Conservation (phyloP, 495 filamentous ascomycete genomes). For the Glarea lozoyensis region DNA sequence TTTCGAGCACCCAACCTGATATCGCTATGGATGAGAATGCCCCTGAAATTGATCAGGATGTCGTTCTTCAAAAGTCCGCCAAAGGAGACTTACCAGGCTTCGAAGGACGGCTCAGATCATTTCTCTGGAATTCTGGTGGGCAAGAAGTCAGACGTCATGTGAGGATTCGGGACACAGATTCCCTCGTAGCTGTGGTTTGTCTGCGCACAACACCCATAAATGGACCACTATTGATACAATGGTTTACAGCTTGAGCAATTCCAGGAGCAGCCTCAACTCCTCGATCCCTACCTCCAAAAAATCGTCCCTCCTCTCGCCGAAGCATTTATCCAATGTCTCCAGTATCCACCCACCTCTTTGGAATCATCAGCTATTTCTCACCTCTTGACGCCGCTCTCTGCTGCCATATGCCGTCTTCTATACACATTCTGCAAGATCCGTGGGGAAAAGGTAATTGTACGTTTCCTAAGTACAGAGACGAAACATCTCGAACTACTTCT, state of each 20-base stretch:
- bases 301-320: constrained; percentile 65
- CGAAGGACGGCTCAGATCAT: constrained; percentile 42
- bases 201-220: background rate
- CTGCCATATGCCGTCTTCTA: constrained; percentile 66
- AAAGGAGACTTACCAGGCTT: constrained; percentile 60
- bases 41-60: constrained; percentile 41
- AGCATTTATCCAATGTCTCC: constrained; percentile 63
- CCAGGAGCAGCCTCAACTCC: constrained; percentile 89
- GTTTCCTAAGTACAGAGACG: constrained; percentile 85
- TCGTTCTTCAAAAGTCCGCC: constrained; percentile 65
- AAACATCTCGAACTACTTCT: constrained; percentile 72
- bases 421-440: constrained; percentile 93
- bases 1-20: constrained; percentile 7
- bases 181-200: constrained; percentile 36
- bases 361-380: constrained; percentile 28
- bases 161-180: constrained; percentile 33
- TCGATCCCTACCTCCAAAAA: constrained; percentile 76
- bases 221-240: background rate
- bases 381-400: constrained; percentile 48
- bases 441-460: constrained; percentile 81
- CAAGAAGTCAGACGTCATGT: constrained; percentile 30
- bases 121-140: constrained; percentile 31
- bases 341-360: constrained; percentile 7
- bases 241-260: constrained; percentile 69
- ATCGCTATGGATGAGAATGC: constrained; percentile 32